Evolutionary conservation across 192 early-diverging fungal genomes (phyloP).

Genomic region (Rhizophagus prolifer): DNA sequence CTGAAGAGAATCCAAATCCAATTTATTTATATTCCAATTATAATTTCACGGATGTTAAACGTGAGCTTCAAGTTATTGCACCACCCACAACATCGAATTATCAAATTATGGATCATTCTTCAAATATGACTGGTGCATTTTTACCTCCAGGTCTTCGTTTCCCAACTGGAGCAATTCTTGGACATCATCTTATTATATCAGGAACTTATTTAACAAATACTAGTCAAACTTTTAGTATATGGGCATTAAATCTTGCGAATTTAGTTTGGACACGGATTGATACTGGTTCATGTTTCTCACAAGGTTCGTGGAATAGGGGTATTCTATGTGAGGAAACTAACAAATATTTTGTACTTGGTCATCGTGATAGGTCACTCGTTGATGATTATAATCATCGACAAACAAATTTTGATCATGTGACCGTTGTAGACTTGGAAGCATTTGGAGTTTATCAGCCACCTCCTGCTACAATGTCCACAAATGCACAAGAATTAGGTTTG

Average conservation of each 20-base stretch:
- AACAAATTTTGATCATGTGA: slow-evolving; percentile 76
- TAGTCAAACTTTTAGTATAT: slow-evolving; percentile 68
- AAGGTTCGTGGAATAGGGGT: slow-evolving; percentile 80
- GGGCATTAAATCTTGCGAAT: slow-evolving; percentile 64
- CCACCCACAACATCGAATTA: slow-evolving; percentile 57
- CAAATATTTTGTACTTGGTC: slow-evolving; percentile 71
- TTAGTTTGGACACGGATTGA: slow-evolving; percentile 66
- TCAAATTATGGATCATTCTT: slow-evolving; percentile 67
- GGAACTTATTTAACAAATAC: slow-evolving; percentile 73
- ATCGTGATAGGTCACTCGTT: slow-evolving; percentile 61
- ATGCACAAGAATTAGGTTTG: slow-evolving; percentile 62
- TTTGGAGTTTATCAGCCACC: slow-evolving; percentile 66
- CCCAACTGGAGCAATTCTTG: slow-evolving; percentile 69
- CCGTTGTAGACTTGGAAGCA: slow-evolving; percentile 69
- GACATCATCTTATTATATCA: slow-evolving; percentile 65
- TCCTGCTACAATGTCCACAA: slow-evolving; percentile 51
- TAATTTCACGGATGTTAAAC: slow-evolving; percentile 76
- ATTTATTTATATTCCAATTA: slow-evolving; percentile 81
- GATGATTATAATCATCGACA: slow-evolving; percentile 80
- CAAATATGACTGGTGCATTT: slow-evolving; percentile 58
- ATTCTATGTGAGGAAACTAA: slow-evolving; percentile 63
- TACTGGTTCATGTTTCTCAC: slow-evolving; percentile 65
- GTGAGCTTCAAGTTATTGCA: slow-evolving; percentile 69
- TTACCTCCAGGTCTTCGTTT: slow-evolving; percentile 77
- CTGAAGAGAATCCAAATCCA: slow-evolving; percentile 55